Base-by-base conservation (phyloP, 441 rosid species). In the Capsella rubella region DNA sequence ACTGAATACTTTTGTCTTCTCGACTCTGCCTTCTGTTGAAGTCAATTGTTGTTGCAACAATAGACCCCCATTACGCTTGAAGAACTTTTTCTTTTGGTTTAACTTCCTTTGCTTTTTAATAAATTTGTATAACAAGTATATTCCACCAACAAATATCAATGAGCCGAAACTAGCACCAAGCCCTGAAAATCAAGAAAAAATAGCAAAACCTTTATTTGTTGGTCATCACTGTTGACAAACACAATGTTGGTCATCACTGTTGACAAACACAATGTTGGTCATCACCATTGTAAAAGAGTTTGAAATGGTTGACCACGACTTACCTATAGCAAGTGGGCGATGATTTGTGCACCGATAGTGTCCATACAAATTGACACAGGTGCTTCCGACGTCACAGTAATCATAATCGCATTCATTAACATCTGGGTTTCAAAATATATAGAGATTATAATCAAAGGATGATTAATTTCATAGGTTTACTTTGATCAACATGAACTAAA, bases 281-380 rank as follows among this genome's bases (percentile, higher is more conserved):
- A 57, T 35, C 21, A 25, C 13, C 34, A 39, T 4, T 25, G 12
- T 60, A 40, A 25, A 61, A 14, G 32, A 25, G 0, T 18, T 25
- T 60, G 40, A 21, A 39, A 27, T 13, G 8, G 0, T 21, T 21
- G 25, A 21, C 13, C 21, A 8, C 5, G 35, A 67, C 3, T 40
- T 66, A 61, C 74, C 77, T 51, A 74, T 67, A 15, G 10, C 50
- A 31, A n/a, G 12, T 35, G 45, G 31, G 4, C 13, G 27, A 12
- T 25, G 29, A 5, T 5, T 14, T 14, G 6, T 4, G 49, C 82
- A 79, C 0, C 0, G 0, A 54, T 21, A 71, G 29, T 0, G 0
- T 42, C 82, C 82, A 0, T 4, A 25, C 1, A 0, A 8, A 47
- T 80, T 80, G 21, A 67, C 68, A 55, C 82, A 79, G 8, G 0